These are phyloP conservation scores for Xylaria sp. DNA, from an alignment of 2,329 filamentous ascomycete genomes.

Conservation along the genomic window DNA sequence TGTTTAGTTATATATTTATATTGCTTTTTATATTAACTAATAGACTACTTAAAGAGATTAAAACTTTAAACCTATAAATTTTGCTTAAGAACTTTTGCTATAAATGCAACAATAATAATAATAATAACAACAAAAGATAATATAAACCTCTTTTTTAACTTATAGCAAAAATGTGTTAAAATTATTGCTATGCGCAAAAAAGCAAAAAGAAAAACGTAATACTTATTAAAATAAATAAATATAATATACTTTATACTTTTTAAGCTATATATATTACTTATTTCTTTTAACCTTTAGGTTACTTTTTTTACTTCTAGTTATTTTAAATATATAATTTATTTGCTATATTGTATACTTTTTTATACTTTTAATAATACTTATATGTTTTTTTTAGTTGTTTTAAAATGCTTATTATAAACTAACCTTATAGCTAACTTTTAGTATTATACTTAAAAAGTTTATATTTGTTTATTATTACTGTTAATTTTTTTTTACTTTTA, in stretches of 20 bases:
- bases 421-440: not conserved
- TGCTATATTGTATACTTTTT: too few species aligned
- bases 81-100: not conserved
- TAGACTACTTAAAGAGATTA: not conserved
- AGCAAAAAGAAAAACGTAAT: slow-evolving; percentile 16
- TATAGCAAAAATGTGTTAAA: not conserved
- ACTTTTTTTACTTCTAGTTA: too few species aligned
- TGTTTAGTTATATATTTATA: too few species aligned
- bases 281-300: too few species aligned
- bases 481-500: not conserved
- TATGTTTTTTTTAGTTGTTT: too few species aligned
- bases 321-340: too few species aligned
- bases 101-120: too few species aligned
- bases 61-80: not conserved
- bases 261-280: too few species aligned
- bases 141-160: not conserved
- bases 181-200: not conserved
- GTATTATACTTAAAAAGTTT: not conserved
- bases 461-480: not conserved
- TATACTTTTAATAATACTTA: too few species aligned
- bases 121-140: not conserved
- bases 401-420: too few species aligned
- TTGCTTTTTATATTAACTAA: slow-evolving; percentile 2
- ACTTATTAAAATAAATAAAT: not conserved
- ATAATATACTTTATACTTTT: too few species aligned